phyloP scores from a whole-genome alignment of 2,329 filamentous ascomycete genomes.

The Xylariaceae sp. region DNA sequence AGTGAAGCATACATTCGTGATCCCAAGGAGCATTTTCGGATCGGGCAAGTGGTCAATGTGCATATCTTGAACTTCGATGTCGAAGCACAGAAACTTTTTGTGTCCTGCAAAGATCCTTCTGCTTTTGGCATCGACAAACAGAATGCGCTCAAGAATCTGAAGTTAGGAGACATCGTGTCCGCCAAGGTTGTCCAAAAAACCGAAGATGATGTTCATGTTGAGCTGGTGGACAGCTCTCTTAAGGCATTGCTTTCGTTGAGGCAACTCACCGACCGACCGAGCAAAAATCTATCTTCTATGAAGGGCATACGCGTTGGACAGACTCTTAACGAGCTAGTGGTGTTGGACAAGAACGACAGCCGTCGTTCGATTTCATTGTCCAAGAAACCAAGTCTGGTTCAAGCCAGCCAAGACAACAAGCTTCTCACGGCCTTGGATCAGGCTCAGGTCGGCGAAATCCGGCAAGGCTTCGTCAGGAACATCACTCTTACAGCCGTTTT shows the following conservation, averaged over 20 bases:
- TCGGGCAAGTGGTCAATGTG: slow-evolving; percentile 86
- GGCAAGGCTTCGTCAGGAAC: slow-evolving; percentile 78
- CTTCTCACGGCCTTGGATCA: slow-evolving; percentile 69
- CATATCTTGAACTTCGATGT: slow-evolving; percentile 77
- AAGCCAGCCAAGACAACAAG: slow-evolving; percentile 64
- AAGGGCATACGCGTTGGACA: slow-evolving; percentile 83
- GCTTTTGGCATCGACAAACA: slow-evolving; percentile 71
- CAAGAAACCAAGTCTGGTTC: slow-evolving; percentile 76
- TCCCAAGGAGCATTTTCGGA: slow-evolving; percentile 79
- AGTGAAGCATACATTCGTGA: slow-evolving; percentile 93
- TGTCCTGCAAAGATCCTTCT: slow-evolving; percentile 88
- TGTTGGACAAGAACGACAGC: slow-evolving; percentile 78
- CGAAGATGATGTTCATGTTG: slow-evolving; percentile 68
- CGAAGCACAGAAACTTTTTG: slow-evolving; percentile 64
- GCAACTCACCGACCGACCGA: slow-evolving; percentile 80
- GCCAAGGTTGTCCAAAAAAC: slow-evolving; percentile 79
- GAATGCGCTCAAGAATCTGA: slow-evolving; percentile 66
- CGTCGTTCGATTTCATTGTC: slow-evolving; percentile 71
- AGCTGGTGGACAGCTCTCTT: slow-evolving; percentile 66
- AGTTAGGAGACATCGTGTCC: slow-evolving; percentile 67
- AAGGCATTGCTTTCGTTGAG: slow-evolving; percentile 71
- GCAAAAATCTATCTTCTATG: slow-evolving; percentile 64
- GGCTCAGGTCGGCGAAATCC: slow-evolving; percentile 59
- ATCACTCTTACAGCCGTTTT: slow-evolving; percentile 78
- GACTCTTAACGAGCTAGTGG: slow-evolving; percentile 71